A percentile compares a stretch with the other conserved stretches of the same genome.
Conservation (phyloP, 345 rosid genomes). For the Eutrema heterophyllum region DNA sequence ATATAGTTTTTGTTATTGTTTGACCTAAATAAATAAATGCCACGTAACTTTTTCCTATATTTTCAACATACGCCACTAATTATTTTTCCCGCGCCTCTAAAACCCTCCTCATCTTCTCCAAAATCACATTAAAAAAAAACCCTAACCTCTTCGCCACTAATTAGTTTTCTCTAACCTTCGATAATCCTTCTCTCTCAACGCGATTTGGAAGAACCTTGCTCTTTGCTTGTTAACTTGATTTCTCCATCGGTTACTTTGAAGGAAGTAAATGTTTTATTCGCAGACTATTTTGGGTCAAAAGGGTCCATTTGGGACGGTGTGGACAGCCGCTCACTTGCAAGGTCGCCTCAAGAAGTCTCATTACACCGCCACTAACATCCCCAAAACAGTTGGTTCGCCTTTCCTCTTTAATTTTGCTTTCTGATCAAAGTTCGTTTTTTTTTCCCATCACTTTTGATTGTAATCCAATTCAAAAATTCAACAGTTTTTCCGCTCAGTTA, state of each 20-base stretch:
- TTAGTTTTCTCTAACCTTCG: not conserved
- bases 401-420: not conserved
- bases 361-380: conserved; percentile 62
- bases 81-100: conserved; percentile 17
- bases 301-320: conserved; percentile 74
- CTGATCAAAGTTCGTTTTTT: not conserved
- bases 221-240: not conserved
- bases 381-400: conserved; percentile 62
- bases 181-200: not conserved
- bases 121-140: not conserved
- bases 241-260: not conserved
- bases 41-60: not conserved
- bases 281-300: conserved; percentile 66
- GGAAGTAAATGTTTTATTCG: conserved; percentile 60
- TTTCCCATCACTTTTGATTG: not conserved
- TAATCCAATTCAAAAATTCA: not conserved
- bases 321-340: conserved; percentile 89
- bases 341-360: conserved; percentile 77
- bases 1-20: too few species aligned
- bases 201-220: not conserved
- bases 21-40: not conserved
- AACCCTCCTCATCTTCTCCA: not conserved
- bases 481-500: not conserved
- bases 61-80: conserved; percentile 9
- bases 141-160: conserved; percentile 8